Percentiles rank a stretch among this genome's conserved stretches.
Evolutionary conservation across 495 filamentous ascomycete genomes (phyloP).

Genomic region (Xylaria flabelliformis): DNA sequence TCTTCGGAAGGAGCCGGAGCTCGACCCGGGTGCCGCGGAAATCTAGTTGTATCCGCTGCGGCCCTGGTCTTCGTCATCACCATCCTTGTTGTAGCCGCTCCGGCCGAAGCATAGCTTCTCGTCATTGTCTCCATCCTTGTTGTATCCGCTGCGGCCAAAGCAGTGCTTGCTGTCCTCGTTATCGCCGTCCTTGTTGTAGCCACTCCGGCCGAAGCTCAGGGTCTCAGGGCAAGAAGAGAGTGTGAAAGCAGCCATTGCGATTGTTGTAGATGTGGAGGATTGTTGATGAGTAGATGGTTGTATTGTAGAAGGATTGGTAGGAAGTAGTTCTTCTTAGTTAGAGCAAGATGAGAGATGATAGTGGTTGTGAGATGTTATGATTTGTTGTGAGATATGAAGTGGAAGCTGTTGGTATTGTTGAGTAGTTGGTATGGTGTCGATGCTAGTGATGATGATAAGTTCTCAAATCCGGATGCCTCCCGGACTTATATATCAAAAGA

Average conservation of each 20-base stretch:
- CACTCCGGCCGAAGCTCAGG: conserved; percentile 59
- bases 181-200: conserved; percentile 54
- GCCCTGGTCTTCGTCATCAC: conserved; percentile 26
- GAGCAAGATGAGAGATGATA: not conserved
- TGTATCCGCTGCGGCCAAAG: conserved; percentile 57
- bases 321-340: conserved; percentile 9
- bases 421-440: not conserved
- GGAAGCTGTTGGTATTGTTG: not conserved
- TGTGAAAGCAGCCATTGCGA: conserved; percentile 27
- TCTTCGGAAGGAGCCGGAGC: conserved; percentile 17
- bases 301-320: conserved; percentile 7
- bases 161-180: conserved; percentile 43
- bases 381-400: conserved; percentile 15
- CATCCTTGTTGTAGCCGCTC: conserved; percentile 53
- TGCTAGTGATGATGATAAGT: conserved; percentile 17
- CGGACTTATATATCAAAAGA: conserved; percentile 27
- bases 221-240: conserved; percentile 24
- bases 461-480: conserved; percentile 20
- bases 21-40: not conserved
- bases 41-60: conserved; percentile 28
- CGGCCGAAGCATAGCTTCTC: conserved; percentile 52
- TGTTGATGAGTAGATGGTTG: not conserved
- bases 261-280: conserved; percentile 8
- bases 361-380: not conserved
- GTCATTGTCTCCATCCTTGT: conserved; percentile 52